These are phyloP conservation scores for Lactifluus rugatus DNA, from an alignment of 768 basidiomycete species.

Conservation along the genomic window DNA sequence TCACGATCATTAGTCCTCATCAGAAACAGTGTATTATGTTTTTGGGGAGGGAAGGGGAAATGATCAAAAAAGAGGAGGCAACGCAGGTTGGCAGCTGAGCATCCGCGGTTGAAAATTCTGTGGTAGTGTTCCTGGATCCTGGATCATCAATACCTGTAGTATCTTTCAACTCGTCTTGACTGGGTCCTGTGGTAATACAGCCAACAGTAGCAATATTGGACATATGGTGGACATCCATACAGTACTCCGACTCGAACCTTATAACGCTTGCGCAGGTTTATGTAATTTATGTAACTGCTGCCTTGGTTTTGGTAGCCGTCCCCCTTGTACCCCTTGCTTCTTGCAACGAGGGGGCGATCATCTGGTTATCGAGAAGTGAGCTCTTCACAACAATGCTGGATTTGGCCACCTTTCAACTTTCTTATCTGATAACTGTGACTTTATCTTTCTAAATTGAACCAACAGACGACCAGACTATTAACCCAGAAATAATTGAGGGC, in stretches of 20 bases:
- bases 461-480: background rate
- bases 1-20: background rate
- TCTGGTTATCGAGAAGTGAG: background rate
- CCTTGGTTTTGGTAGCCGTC: background rate
- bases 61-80: background rate
- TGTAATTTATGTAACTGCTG: background rate
- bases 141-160: background rate
- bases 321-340: background rate
- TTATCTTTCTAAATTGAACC: background rate
- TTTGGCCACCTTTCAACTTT: slow-evolving; percentile 7
- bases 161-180: background rate
- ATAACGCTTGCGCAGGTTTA: background rate
- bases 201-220: slow-evolving; percentile 3
- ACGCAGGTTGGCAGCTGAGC: background rate
- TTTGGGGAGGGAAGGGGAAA: background rate
- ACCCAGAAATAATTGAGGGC: background rate
- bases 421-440: background rate
- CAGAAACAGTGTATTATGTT: background rate
- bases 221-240: background rate
- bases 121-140: background rate
- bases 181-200: slow-evolving; percentile 1
- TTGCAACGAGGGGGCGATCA: background rate
- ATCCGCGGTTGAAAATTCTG: background rate
- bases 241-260: slow-evolving; percentile 4
- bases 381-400: background rate